These are phyloP conservation scores for Gentiana macrophylla DNA, from an alignment of 257 asterid species.

Conservation along the genomic window DNA sequence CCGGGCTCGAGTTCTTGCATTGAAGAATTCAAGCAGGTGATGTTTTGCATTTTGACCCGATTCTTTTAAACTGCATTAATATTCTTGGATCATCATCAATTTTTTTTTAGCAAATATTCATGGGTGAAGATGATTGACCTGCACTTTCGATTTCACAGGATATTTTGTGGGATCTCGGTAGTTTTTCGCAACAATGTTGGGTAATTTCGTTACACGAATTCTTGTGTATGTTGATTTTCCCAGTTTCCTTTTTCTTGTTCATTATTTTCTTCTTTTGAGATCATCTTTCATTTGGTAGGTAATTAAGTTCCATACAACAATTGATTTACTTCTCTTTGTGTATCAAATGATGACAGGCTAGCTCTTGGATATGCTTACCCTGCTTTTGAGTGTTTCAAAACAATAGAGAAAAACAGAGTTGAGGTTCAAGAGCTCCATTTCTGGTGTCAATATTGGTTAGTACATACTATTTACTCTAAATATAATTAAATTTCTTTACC, in stretches of 20 bases:
- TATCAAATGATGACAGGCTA: constrained; percentile 29
- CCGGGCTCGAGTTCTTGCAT: not conserved
- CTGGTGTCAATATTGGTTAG: constrained; percentile 91
- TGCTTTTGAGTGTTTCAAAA: constrained; percentile 80
- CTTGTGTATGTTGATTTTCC: constrained; percentile 48
- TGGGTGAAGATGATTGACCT: not conserved
- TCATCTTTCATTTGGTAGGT: constrained; percentile 4
- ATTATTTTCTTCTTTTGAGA: constrained; percentile 1
- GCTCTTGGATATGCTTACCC: constrained; percentile 88
- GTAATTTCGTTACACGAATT: constrained; percentile 48
- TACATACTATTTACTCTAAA: no score
- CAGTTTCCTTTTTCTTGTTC: constrained; percentile 14
- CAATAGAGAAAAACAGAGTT: constrained; percentile 69
- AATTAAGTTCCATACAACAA: not conserved
- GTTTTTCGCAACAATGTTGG: constrained; percentile 43
- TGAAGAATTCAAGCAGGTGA: not conserved
- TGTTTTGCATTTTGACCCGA: not conserved
- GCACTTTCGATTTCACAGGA: constrained; percentile 8
- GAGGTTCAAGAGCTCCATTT: constrained; percentile 60
- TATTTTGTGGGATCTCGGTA: constrained; percentile 12
- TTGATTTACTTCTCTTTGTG: constrained; percentile 1
- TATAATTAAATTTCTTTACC: no score
- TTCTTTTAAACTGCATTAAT: not conserved
- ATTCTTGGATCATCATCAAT: not conserved
- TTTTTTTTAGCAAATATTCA: not conserved